Conservation (phyloP, 108 stramenopile genomes). For the Cyclotella choctawhatcheeana region DNA sequence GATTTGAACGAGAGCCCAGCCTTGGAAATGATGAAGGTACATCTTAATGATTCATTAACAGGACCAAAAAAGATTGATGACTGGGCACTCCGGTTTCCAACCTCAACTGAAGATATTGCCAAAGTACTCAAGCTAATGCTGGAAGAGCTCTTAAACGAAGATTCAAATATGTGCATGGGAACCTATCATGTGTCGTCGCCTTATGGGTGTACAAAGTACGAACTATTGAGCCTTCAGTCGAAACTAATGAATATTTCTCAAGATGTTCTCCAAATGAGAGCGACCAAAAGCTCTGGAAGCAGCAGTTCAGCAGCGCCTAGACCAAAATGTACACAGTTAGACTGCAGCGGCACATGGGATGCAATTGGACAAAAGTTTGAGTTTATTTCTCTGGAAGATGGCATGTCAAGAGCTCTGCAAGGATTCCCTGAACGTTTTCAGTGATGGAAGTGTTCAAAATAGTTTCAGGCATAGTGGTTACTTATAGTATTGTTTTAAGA, state of each 20-base stretch:
- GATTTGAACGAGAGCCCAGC: slow-evolving; percentile 44
- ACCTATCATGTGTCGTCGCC: slow-evolving; percentile 43
- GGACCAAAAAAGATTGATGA: slow-evolving; percentile 28
- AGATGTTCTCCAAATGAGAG: slow-evolving; percentile 8
- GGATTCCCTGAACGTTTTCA: slow-evolving; percentile 41
- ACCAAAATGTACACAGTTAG: slow-evolving; percentile 44
- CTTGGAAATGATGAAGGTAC: slow-evolving; percentile 37
- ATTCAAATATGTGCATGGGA: neutral
- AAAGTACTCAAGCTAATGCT: slow-evolving; percentile 33
- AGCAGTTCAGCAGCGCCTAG: slow-evolving; percentile 34
- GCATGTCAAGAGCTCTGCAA: slow-evolving; percentile 23
- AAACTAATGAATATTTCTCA: slow-evolving; percentile 19
- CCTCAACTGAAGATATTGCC: slow-evolving; percentile 37
- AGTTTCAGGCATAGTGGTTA: too few relatives aligned
- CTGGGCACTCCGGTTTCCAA: slow-evolving; percentile 43
- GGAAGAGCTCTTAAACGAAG: slow-evolving; percentile 7
- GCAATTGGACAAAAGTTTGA: slow-evolving; percentile 18
- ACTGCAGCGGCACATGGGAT: slow-evolving; percentile 31
- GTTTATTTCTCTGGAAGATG: slow-evolving; percentile 37
- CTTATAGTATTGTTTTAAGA: too few relatives aligned
- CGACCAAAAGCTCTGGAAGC: slow-evolving; percentile 15
- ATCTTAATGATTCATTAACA: slow-evolving; percentile 2
- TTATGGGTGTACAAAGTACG: slow-evolving; percentile 32
- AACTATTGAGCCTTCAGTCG: slow-evolving; percentile 29
- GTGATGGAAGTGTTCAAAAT: neutral